phyloP scores from a whole-genome alignment of 441 rosid genomes.

The Dalechampia spathulata region DNA sequence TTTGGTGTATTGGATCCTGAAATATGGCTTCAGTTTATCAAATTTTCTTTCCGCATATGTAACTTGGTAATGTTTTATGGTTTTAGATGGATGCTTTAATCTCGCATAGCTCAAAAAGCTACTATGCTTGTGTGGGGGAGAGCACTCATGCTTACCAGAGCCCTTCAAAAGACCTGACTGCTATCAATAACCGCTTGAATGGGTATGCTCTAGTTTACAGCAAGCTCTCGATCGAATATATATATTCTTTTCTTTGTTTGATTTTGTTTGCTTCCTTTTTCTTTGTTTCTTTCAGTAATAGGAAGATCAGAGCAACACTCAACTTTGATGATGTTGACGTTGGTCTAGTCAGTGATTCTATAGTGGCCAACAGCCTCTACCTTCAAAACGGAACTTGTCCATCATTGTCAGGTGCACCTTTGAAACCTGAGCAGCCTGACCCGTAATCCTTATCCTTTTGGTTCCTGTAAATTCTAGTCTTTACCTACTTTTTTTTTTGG shows the following conservation, averaged over 20 bases:
- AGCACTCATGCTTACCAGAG: constrained; percentile 94
- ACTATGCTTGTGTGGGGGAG: constrained; percentile 97
- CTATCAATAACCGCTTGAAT: constrained; percentile 78
- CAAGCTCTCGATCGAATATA: not conserved
- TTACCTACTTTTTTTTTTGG: not conserved
- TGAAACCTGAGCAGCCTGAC: constrained; percentile 54
- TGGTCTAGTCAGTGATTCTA: constrained; percentile 83
- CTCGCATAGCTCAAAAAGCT: constrained; percentile 79
- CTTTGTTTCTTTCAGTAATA: constrained; percentile 24
- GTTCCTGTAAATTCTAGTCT: constrained; percentile 32
- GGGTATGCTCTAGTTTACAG: constrained; percentile 33
- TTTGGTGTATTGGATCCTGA: not conserved
- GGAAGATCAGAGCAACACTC: constrained; percentile 59
- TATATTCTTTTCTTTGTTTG: not conserved
- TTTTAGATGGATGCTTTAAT: constrained; percentile 88
- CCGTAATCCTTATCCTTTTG: constrained; percentile 13
- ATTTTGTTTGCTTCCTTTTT: not conserved
- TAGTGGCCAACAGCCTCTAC: constrained; percentile 82
- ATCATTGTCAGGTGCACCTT: constrained; percentile 38
- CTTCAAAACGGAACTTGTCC: constrained; percentile 56
- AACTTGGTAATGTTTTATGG: too few relatives aligned
- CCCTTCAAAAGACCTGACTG: constrained; percentile 93
- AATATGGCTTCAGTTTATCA: not conserved
- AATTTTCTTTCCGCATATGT: too few relatives aligned
- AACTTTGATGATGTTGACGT: constrained; percentile 66